Evolutionary conservation across 2,329 filamentous ascomycete genomes (phyloP).

Genomic region (Incumbomyces lentus): DNA sequence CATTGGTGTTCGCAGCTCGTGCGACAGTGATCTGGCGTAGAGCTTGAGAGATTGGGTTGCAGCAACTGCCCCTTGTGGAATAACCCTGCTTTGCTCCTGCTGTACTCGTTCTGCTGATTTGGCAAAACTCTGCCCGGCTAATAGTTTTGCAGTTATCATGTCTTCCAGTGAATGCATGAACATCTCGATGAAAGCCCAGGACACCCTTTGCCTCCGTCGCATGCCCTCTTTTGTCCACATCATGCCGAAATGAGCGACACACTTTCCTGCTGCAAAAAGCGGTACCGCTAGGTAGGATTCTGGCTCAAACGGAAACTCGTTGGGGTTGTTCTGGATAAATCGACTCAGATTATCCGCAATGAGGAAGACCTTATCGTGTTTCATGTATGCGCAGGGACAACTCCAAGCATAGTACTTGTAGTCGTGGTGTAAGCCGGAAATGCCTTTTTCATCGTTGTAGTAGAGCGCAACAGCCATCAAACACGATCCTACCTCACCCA

Average conservation of each 20-base stretch:
- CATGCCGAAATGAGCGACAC: constrained; percentile 60
- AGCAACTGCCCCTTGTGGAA: constrained; percentile 47
- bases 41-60: constrained; percentile 57
- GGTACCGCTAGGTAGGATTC: constrained; percentile 60
- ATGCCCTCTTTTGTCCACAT: constrained; percentile 60
- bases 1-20: constrained; percentile 64
- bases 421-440: constrained; percentile 45
- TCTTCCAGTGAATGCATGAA: constrained; percentile 60
- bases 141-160: constrained; percentile 48
- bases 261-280: constrained; percentile 54
- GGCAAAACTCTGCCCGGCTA: constrained; percentile 43
- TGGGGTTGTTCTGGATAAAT: constrained; percentile 51
- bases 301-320: constrained; percentile 48
- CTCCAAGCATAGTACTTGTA: constrained; percentile 56
- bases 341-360: constrained; percentile 52
- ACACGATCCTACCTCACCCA: constrained; percentile 52
- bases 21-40: constrained; percentile 61
- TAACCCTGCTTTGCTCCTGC: constrained; percentile 29
- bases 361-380: constrained; percentile 60
- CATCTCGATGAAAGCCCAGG: constrained; percentile 59
- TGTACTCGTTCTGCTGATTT: constrained; percentile 18
- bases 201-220: constrained; percentile 39
- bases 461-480: constrained; percentile 58
- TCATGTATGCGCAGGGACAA: constrained; percentile 59
- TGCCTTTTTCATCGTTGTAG: constrained; percentile 49